Conservation (phyloP, 306 rosid genomes). For the Citrullus mucosospermus region DNA sequence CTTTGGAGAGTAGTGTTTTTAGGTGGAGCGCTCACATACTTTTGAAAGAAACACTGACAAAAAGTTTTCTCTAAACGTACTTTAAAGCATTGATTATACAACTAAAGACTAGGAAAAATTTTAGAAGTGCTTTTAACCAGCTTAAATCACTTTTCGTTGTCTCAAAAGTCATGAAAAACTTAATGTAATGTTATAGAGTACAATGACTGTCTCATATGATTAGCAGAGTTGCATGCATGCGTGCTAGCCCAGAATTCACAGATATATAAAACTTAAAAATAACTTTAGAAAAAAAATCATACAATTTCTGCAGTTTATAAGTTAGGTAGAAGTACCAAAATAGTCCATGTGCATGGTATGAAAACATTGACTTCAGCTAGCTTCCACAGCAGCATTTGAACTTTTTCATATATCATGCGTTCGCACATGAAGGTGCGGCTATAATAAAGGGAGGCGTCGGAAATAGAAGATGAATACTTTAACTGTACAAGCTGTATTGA, state of each 20-base stretch:
- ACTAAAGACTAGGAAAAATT: background rate
- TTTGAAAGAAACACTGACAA: background rate
- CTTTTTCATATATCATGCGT: background rate
- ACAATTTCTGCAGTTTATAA: background rate
- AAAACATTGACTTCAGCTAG: background rate
- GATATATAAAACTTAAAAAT: background rate
- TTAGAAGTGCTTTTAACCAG: background rate
- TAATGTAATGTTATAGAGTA: background rate
- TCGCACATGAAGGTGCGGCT: background rate
- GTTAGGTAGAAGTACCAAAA: background rate
- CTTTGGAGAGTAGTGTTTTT: background rate
- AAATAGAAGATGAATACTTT: background rate
- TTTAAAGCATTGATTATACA: background rate
- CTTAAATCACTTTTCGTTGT: background rate
- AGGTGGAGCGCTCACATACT: background rate
- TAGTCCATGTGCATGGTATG: constrained; percentile 6
- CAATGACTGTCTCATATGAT: background rate
- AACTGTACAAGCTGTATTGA: background rate
- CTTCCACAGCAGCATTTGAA: background rate
- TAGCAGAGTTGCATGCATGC: background rate
- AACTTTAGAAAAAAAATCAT: background rate
- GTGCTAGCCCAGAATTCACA: background rate
- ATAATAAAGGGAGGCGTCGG: background rate
- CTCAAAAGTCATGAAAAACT: background rate
- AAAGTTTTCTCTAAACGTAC: background rate